Base-by-base conservation (phyloP, 2,329 filamentous ascomycete genomes). In the Microcera coccophila region DNA sequence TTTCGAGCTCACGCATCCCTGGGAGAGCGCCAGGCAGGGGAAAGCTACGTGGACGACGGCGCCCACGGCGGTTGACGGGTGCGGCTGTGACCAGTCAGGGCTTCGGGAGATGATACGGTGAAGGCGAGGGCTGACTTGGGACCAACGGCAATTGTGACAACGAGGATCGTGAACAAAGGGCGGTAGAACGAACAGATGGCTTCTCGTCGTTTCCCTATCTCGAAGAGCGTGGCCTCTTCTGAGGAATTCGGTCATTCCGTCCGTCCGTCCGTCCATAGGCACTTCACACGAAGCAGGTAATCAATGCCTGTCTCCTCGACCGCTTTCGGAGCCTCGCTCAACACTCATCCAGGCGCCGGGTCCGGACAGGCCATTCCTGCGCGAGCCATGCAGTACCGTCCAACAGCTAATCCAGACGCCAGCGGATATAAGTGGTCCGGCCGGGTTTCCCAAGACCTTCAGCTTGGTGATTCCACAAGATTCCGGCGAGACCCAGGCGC, bases 311-410 rank as follows among this genome's bases (percentile, higher is more conserved):
- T 47, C 41, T 39, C 53, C 55, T 50, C 53, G 45, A 57, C 55
- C 56, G 56, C 53, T 59, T 58, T 59, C 56, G 56, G 56, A 59
- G 55, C 55, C 56, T 59, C 54, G 54, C 42, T 24, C 21, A 16
- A 59, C 54, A 54, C 56, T 59, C 54, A 52, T 41, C 21, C 21
- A 16, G 28, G 26, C 42, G 44, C 42, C 41, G 39, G 42, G 46
- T 39, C 46, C 47, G 44, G 49, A 42, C 43, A 46, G 47, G 47
- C 38, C 52, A 55, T 53, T 57, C 48, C 53, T 9, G 12, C 9
- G 29, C 29, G 8, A 32, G 29, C 29, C 29, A 32, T 32, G 24
- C 24, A 28, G 14, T 28, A 28, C 24, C 14, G 31, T 16, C 31
- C 8, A 8, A n/a, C n/a, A 32, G 29, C 11, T n/a, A 35, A 16